phyloP scores from a whole-genome alignment of 2,329 filamentous ascomycete species.

The Trichoderma guizhouense region DNA sequence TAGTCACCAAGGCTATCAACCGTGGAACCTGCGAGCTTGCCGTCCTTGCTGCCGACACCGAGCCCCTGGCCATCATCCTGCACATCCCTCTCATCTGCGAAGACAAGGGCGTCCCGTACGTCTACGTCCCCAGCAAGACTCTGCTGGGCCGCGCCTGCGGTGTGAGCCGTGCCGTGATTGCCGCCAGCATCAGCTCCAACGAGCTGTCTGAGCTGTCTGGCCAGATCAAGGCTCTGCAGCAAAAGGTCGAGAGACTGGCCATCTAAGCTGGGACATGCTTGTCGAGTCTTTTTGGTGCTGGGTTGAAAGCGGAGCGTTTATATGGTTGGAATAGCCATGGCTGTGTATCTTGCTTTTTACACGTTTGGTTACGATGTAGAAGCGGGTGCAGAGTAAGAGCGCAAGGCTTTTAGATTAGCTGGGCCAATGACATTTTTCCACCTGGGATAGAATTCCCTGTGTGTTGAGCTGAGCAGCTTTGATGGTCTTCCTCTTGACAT shows the following conservation, averaged over 20 bases:
- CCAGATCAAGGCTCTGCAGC: conserved; percentile 85
- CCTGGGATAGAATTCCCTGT: neutral
- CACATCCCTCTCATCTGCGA: conserved; percentile 87
- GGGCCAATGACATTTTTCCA: conserved; percentile 11
- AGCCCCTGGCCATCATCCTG: conserved; percentile 81
- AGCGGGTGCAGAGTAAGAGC: neutral
- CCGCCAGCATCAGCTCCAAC: conserved; percentile 85
- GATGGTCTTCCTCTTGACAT: neutral
- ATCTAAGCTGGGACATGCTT: conserved; percentile 56
- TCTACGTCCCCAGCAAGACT: conserved; percentile 74
- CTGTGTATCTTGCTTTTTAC: neutral
- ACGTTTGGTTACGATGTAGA: neutral
- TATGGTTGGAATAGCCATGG: neutral
- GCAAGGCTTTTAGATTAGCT: neutral
- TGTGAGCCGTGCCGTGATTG: conserved; percentile 84
- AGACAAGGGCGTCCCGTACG: conserved; percentile 65
- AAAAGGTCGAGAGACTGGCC: conserved; percentile 93
- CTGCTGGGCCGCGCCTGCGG: conserved; percentile 86
- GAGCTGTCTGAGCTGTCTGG: conserved; percentile 81
- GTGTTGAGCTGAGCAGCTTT: neutral
- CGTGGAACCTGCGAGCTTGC: conserved; percentile 87
- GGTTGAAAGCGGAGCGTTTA: neutral
- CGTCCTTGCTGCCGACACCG: conserved; percentile 84
- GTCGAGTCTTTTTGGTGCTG: neutral
- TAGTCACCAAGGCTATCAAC: conserved; percentile 78